These are phyloP conservation scores for Athelia sp. DNA, from an alignment of 1,284 basidiomycete genomes.

Conservation along the genomic window DNA sequence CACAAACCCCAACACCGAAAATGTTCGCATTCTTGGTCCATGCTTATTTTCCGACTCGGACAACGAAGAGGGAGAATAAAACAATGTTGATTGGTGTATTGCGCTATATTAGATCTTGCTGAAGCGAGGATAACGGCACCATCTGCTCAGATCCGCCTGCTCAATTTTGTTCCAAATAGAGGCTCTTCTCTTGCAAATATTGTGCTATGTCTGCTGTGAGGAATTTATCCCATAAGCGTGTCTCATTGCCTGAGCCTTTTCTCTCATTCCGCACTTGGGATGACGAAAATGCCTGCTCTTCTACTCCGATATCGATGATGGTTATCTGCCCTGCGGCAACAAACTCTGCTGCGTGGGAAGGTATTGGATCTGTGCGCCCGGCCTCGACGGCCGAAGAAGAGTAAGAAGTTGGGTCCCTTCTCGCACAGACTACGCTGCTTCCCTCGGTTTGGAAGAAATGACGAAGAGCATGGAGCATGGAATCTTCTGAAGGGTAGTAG, in stretches of 20 bases:
- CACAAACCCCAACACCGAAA: background rate
- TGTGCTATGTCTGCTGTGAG: background rate
- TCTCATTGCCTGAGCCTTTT: background rate
- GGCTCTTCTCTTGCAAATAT: background rate
- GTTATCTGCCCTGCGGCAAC: slow-evolving; percentile 44
- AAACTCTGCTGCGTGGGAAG: slow-evolving; percentile 42
- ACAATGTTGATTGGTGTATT: too few species aligned
- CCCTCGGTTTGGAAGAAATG: slow-evolving; percentile 66
- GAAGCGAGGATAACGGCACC: too few species aligned
- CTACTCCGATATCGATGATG: slow-evolving; percentile 56
- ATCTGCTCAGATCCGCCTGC: too few species aligned
- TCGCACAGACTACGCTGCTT: slow-evolving; percentile 70
- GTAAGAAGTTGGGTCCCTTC: slow-evolving; percentile 33
- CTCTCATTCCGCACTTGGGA: slow-evolving; percentile 55
- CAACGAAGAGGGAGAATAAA: background rate
- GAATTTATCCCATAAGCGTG: background rate
- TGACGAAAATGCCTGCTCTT: slow-evolving; percentile 64
- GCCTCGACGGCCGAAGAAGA: slow-evolving; percentile 7
- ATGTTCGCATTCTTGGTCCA: background rate
- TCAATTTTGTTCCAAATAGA: background rate
- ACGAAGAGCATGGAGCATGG: slow-evolving; percentile 54
- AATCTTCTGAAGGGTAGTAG: slow-evolving; percentile 63
- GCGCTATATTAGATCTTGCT: too few species aligned
- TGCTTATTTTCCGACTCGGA: background rate
- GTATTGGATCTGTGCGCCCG: slow-evolving; percentile 17